Conservation (phyloP, 345 rosid species). For the thale cress (Arabidopsis thaliana) region TAIR10.1 NC_003070.9:10566001-10566500, state of each 20-base stretch:
- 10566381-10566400: not conserved
- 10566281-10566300: slow-evolving; percentile 34
- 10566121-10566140: slow-evolving; percentile 29
- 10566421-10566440: not conserved
- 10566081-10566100: slow-evolving; percentile 30
- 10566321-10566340: slow-evolving; percentile 29
- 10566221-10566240: slow-evolving; percentile 32
- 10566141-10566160: slow-evolving; percentile 43
- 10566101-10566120: slow-evolving; percentile 25
- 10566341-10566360: slow-evolving; percentile 6
- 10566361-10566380: not conserved
- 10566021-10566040: slow-evolving; percentile 25
- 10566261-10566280: slow-evolving; percentile 24
- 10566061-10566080: slow-evolving; percentile 37
- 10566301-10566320: slow-evolving; percentile 28
- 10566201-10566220: slow-evolving; percentile 24
- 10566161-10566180: slow-evolving; percentile 18
- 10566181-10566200: slow-evolving; percentile 15
- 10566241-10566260: slow-evolving; percentile 34
- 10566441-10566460: not conserved
- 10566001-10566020: slow-evolving; percentile 32
- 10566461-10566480: slow-evolving; percentile 11
- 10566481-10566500: slow-evolving; percentile 19
- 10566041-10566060: slow-evolving; percentile 34
- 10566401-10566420: not conserved